These are phyloP conservation scores for Corylus americana DNA, from an alignment of 306 rosid species.

Conservation along the genomic window DNA sequence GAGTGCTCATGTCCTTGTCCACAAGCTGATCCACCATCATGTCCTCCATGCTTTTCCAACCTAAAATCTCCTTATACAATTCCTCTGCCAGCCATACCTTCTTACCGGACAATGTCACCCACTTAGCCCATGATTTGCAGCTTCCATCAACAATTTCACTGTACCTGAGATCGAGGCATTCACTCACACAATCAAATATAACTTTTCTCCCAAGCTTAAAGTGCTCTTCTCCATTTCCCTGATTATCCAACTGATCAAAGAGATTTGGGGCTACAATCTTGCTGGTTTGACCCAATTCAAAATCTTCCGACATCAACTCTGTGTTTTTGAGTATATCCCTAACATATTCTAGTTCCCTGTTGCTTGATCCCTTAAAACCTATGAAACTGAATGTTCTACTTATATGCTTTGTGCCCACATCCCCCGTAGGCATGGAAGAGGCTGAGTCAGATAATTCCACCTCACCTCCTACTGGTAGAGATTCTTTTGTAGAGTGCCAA, in stretches of 20 bases:
- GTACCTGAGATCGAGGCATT: slow-evolving; percentile 52
- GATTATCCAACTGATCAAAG: slow-evolving; percentile 56
- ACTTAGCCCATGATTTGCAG: slow-evolving; percentile 48
- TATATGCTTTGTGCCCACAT: slow-evolving; percentile 29
- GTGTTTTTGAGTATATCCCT: slow-evolving; percentile 52
- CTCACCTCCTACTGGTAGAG: slow-evolving; percentile 32
- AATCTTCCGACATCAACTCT: slow-evolving; percentile 54
- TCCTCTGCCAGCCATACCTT: slow-evolving; percentile 60
- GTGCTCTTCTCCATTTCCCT: slow-evolving; percentile 40
- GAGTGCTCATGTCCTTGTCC: slow-evolving; percentile 73
- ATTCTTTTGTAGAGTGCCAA: slow-evolving; percentile 38
- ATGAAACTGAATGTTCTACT: slow-evolving; percentile 22
- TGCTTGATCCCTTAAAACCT: slow-evolving; percentile 39
- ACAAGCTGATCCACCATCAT: slow-evolving; percentile 75
- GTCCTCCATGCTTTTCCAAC: slow-evolving; percentile 63
- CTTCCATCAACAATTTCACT: slow-evolving; percentile 48
- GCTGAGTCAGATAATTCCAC: slow-evolving; percentile 39
- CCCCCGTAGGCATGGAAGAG: slow-evolving; percentile 30
- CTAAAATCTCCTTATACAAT: slow-evolving; percentile 51
- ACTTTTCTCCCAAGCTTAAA: slow-evolving; percentile 52
- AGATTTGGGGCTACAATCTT: slow-evolving; percentile 51
- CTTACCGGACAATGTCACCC: slow-evolving; percentile 41
- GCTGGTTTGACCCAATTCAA: slow-evolving; percentile 38
- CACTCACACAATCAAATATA: slow-evolving; percentile 59
- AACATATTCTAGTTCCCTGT: slow-evolving; percentile 65